These are phyloP conservation scores for Albugo candida DNA, from an alignment of 352 stramenopile species.

Conservation along the genomic window DNA sequence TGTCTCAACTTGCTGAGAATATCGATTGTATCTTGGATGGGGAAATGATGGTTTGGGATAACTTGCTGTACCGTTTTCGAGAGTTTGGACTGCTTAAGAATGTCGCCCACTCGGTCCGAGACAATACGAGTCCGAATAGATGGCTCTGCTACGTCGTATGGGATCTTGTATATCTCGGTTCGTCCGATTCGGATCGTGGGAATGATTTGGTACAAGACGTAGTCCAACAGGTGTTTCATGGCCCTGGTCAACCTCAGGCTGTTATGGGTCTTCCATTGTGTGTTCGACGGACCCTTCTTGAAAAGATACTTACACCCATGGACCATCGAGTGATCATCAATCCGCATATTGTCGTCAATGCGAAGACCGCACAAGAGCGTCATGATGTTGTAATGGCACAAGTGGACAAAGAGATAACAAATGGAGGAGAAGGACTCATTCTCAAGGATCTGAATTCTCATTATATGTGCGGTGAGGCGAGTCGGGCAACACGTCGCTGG, in stretches of 20 bases:
- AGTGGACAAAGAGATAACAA: slow-evolving; percentile 42
- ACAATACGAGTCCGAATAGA: slow-evolving; percentile 22
- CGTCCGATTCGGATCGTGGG: slow-evolving; percentile 7
- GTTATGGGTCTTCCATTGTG: slow-evolving; percentile 61
- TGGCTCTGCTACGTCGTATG: slow-evolving; percentile 76
- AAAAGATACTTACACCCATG: slow-evolving; percentile 41
- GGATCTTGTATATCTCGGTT: slow-evolving; percentile 58
- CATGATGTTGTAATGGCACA: slow-evolving; percentile 69
- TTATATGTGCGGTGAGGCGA: slow-evolving; percentile 74
- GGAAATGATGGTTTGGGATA: slow-evolving; percentile 82
- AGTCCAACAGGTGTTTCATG: slow-evolving; percentile 19
- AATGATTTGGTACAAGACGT: slow-evolving; percentile 28
- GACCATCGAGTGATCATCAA: slow-evolving; percentile 63
- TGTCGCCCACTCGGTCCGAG: slow-evolving; percentile 38
- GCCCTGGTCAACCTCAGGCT: slow-evolving; percentile 26
- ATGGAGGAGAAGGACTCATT: slow-evolving; percentile 67
- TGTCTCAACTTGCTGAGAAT: slow-evolving; percentile 29
- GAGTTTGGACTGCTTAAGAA: slow-evolving; percentile 72
- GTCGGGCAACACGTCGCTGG: slow-evolving; percentile 61
- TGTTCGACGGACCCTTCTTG: slow-evolving; percentile 31
- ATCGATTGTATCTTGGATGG: slow-evolving; percentile 67
- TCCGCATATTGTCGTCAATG: slow-evolving; percentile 60
- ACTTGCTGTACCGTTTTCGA: slow-evolving; percentile 41
- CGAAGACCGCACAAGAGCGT: slow-evolving; percentile 45
- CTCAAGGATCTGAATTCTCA: slow-evolving; percentile 74